Base-by-base conservation (phyloP, 345 rosid species). In the Citrus glauca region DNA sequence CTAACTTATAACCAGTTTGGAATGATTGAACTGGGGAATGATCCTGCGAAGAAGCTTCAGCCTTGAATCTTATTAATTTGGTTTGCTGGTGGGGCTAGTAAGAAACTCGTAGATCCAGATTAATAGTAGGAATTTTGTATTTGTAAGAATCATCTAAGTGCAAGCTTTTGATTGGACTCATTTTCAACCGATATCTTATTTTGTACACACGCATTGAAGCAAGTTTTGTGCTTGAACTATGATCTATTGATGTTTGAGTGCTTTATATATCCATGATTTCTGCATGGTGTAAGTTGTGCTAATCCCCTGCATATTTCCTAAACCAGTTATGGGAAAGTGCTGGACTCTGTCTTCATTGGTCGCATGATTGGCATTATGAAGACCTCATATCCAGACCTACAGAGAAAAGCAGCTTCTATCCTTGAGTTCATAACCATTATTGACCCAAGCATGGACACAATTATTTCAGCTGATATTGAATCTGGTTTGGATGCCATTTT, bases 381-480 rank as follows among this genome's bases (percentile, higher is more conserved):
- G 88, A 75, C 85, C 22, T 84, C 91, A 10, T 81, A 90, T 25
- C 86, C 90, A 45, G 71, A 80, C 77, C 81, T 91, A 63, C 93
- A 92, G 77, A 88, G 94, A 76, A 93, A 92, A 69, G 90, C 88
- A 59, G 90, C 94, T 77, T 86, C 93, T 20, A 35, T 95, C 73
- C 87, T 93, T 4, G 98, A 93, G 88, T 90, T 83, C 80, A 81
- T 79, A 72, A 83, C 88, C 22, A 35, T 86, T 71, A 75, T 63
- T 74, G 86, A 85, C 66, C 82, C 91, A 55, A 81, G 81, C 80
- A 79, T 85, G 87, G 86, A 87, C 79, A 70, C 73, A 2, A 78
- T 84, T 79, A 85, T 87, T 55, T 84, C 89, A 32, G 83, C 60
- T 65, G 82, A 91, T 77, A 78, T 93, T 72, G 88, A 85, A 77